Evolutionary conservation across 2,329 filamentous ascomycete genomes (phyloP), one percentile per base, ranked within the genome.

Genomic region (Colletotrichum caudatum): DNA sequence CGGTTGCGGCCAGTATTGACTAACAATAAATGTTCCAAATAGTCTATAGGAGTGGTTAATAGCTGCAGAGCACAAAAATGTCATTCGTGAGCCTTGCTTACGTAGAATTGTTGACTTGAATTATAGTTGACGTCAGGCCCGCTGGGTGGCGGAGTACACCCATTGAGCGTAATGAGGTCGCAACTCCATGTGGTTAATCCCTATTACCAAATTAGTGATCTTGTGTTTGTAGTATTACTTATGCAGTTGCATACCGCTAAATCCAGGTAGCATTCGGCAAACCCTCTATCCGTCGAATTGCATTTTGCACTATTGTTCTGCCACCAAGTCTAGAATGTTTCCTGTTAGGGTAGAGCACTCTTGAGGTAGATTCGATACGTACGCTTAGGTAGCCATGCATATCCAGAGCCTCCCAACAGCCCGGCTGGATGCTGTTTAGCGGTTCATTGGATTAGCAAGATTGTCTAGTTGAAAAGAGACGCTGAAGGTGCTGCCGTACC

Each of bases 21-120:
- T 14, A 5, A 69, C 66, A 8, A 20, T 69, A 64, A 44, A 69
- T 69, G 14, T 69, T 69, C 66, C 66, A 69, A 6, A 65, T 33
- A 16, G 58, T 41, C 63, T 65, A n/a, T 2, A 33, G 2, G 16
- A 18, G 14, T 4, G 8, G 9, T 57, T 5, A 23, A 11, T 12
- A 23, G 3, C 2, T 23, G 18, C 7, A 2, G 7, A 50, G 1
- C 11, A 9, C 8, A 7, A 5, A 5, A 6, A 18, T 1, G 39
- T 35, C 1, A 14, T 39, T 11, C 3, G 1, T 3, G 2, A 5
- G 35, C 9, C 11, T 16, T 39, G 29, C 65, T 53, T 9, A 68
- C 65, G 29, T 68, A 68, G 29, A 68, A 68, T 12, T 68, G 50
- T 8, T 68, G 65, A 35, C 39, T 37, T 11, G 59, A 41, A 18